Evolutionary conservation across 352 stramenopile genomes (phyloP).

Genomic region (Phytophthora fragariaefolia): DNA sequence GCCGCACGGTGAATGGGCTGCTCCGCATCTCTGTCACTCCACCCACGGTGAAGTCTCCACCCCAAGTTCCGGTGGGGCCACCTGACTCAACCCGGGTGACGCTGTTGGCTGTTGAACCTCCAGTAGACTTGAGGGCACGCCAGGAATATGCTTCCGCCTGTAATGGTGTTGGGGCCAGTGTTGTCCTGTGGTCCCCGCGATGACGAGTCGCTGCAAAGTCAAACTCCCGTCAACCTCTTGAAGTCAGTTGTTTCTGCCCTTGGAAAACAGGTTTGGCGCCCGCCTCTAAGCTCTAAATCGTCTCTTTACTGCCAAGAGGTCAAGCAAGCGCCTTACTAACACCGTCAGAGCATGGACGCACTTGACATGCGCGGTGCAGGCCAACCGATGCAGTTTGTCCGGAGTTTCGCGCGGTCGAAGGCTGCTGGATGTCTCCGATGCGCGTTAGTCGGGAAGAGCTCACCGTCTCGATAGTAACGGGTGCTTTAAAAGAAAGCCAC

Average conservation of each 20-base stretch:
- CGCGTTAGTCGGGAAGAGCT: conserved; percentile 7
- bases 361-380: conserved; percentile 5
- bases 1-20: conserved; percentile 10
- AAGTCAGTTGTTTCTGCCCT: conserved; percentile 15
- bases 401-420: conserved; percentile 7
- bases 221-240: conserved; percentile 22
- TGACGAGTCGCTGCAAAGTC: conserved; percentile 12
- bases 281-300: conserved; percentile 14
- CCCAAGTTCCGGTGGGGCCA: conserved; percentile 19
- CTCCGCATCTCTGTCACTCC: not conserved
- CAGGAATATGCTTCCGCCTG: conserved; percentile 12
- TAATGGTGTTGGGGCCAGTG: conserved; percentile 12
- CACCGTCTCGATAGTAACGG: conserved; percentile 18
- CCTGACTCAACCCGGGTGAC: conserved; percentile 16
- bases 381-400: conserved; percentile 9
- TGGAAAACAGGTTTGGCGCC: conserved; percentile 14
- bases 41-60: not conserved
- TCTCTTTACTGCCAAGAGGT: conserved; percentile 27
- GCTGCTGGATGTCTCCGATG: conserved; percentile 25
- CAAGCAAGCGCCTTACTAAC: conserved; percentile 31
- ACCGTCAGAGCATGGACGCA: conserved; percentile 23
- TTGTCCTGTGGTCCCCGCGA: too few relatives aligned
- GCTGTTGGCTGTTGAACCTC: conserved; percentile 28
- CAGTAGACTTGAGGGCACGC: conserved; percentile 27
- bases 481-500: conserved; percentile 16